Conservation (phyloP, 169 alveolate species). For the Plasmodium yoelii region DNA sequence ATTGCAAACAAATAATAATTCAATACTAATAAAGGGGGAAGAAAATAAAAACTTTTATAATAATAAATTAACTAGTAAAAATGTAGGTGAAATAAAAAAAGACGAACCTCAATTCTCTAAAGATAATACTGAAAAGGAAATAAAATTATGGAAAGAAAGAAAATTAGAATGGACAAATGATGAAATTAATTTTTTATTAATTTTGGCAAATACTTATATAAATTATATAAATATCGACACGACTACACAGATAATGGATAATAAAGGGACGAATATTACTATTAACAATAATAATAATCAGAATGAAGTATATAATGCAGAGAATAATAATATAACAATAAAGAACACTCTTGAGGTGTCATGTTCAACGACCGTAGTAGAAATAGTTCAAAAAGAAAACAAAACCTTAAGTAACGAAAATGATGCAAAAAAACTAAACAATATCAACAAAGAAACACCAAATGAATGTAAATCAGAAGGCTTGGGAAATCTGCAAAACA, state of each 20-base stretch:
- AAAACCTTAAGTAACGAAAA: neutral
- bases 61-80: neutral
- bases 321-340: neutral
- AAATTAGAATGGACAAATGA: slow-evolving; percentile 53
- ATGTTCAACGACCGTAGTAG: neutral
- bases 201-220: slow-evolving; percentile 66
- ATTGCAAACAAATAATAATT: neutral
- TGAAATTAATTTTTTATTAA: slow-evolving; percentile 61
- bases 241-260: neutral
- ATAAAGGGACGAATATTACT: neutral
- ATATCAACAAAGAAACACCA: neutral
- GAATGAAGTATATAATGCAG: neutral
- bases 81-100: neutral
- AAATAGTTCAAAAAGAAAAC: neutral
- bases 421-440: neutral
- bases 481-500: neutral
- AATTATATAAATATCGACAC: slow-evolving; percentile 55
- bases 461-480: neutral
- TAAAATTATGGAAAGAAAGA: slow-evolving; percentile 30
- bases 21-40: neutral
- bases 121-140: slow-evolving; percentile 12
- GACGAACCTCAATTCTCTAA: neutral
- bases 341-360: neutral
- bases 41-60: neutral
- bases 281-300: neutral